Evolutionary conservation across 2,329 filamentous ascomycete species (phyloP).

Genomic region (Stachybotrys echinatus): DNA sequence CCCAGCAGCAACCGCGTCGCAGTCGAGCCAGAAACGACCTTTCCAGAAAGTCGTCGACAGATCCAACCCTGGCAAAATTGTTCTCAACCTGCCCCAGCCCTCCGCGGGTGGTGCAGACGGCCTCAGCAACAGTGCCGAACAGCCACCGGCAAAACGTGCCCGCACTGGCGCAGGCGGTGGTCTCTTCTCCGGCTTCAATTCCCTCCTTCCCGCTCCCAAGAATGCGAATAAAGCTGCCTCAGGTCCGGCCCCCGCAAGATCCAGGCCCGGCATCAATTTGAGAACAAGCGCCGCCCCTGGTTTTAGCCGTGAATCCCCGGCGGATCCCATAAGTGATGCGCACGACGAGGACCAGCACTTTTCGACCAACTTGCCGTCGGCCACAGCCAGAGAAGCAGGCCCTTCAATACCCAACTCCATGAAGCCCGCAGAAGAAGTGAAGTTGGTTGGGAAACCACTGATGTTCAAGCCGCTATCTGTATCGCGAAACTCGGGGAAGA

Average conservation of each 20-base stretch:
- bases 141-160: slow-evolving; percentile 58
- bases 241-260: slow-evolving; percentile 22
- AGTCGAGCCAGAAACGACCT: slow-evolving; percentile 45
- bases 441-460: slow-evolving; percentile 71
- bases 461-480: slow-evolving; percentile 91
- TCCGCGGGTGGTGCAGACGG: slow-evolving; percentile 33
- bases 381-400: slow-evolving; percentile 33
- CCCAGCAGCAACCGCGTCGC: slow-evolving; percentile 21
- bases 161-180: slow-evolving; percentile 48
- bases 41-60: slow-evolving; percentile 80
- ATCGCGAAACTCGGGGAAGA: slow-evolving; percentile 66
- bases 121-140: slow-evolving; percentile 12
- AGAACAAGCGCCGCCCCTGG: slow-evolving; percentile 81
- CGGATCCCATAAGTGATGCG: slow-evolving; percentile 5
- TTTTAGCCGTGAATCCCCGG: slow-evolving; percentile 58
- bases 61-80: slow-evolving; percentile 76
- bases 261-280: slow-evolving; percentile 49
- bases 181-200: slow-evolving; percentile 76
- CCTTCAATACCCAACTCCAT: slow-evolving; percentile 51
- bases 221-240: slow-evolving; percentile 31
- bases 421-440: slow-evolving; percentile 58
- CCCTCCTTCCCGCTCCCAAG: slow-evolving; percentile 82
- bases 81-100: slow-evolving; percentile 65
- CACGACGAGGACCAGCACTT: slow-evolving; percentile 10
- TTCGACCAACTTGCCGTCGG: slow-evolving; percentile 26